Evolutionary conservation across 2,329 filamentous ascomycete genomes (phyloP), one percentile per base, ranked within the genome.

Genomic region (Tolypocladium tropicale): DNA sequence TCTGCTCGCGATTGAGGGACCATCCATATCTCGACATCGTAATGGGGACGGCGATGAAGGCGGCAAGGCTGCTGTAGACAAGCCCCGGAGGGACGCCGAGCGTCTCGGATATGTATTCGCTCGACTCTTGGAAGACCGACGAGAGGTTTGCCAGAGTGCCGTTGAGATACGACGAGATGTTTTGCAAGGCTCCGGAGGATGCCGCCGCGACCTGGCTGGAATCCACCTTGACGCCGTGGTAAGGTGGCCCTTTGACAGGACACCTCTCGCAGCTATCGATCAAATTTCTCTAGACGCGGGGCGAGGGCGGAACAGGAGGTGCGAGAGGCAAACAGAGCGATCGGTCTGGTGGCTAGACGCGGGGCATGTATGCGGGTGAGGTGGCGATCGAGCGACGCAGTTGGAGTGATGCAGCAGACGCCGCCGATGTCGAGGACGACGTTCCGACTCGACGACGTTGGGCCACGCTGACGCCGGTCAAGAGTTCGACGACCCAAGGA

Each of bases 111-210:
- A 83, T 73, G 65, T 80, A 82, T 46, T 78, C 72, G 69, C 74
- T 77, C 50, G 78, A 77, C 63, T 70, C 73, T 56, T 74, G 69
- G 62, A 81, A 70, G 58, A 72, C 73, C 61, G 71, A 69, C 60
- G 76, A 76, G 54, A 85, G 68, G 55, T 77, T 76, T 60, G 70
- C 67, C 62, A 81, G 62, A 57, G 78, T 78, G 58, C 73, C 76
- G 68, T 81, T 78, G 65, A 85, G 68, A 70, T 82, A 83, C 66
- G 77, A 78, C 65, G 76, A 77, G 69, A 80, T 75, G 73, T 79
- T 83, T 74, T 79, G 79, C 68, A 83, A 71, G 74, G 80, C 82
- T 83, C 81, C 81, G 71, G 78, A 76, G 67, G 81, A 82, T 80
- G 80, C 82, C 79, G 78, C 75, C 67, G 74, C 67, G 69, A 72